These are phyloP conservation scores for Penicillium longicatenatum DNA, from an alignment of 495 filamentous ascomycete species.

Conservation along the genomic window DNA sequence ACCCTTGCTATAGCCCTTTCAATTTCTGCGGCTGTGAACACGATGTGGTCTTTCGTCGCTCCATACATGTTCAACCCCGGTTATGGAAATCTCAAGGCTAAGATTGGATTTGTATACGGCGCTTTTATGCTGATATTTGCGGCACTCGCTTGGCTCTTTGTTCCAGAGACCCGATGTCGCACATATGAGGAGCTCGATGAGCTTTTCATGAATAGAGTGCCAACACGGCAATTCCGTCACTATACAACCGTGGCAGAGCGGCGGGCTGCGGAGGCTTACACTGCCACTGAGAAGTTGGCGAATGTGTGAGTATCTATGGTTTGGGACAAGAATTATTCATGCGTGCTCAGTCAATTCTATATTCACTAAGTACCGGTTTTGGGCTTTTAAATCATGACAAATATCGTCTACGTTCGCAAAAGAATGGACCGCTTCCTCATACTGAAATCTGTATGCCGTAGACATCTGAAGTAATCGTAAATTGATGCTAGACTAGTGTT, in stretches of 20 bases:
- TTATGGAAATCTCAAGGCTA: constrained; percentile 63
- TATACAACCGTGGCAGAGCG: neutral
- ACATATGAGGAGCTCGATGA: constrained; percentile 66
- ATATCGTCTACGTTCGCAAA: no score
- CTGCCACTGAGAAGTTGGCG: neutral
- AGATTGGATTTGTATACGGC: constrained; percentile 65
- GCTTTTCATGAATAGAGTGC: constrained; percentile 56
- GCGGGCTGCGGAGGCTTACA: constrained; percentile 6
- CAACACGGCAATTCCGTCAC: constrained; percentile 34
- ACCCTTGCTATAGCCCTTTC: neutral
- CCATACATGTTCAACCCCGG: constrained; percentile 67
- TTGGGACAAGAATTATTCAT: no score
- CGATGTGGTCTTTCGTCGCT: constrained; percentile 27
- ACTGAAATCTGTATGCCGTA: no score
- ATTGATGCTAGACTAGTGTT: no score
- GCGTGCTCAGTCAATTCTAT: no score
- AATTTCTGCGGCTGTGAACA: constrained; percentile 1
- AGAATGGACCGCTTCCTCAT: no score
- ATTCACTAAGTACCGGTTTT: no score
- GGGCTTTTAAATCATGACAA: no score
- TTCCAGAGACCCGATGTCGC: constrained; percentile 62
- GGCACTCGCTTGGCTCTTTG: constrained; percentile 61
- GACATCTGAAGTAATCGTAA: no score
- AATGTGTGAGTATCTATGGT: neutral
- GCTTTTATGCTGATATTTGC: constrained; percentile 60